phyloP scores from a whole-genome alignment of 164 flowering plant species.

The Cinnamomum micranthum region DNA sequence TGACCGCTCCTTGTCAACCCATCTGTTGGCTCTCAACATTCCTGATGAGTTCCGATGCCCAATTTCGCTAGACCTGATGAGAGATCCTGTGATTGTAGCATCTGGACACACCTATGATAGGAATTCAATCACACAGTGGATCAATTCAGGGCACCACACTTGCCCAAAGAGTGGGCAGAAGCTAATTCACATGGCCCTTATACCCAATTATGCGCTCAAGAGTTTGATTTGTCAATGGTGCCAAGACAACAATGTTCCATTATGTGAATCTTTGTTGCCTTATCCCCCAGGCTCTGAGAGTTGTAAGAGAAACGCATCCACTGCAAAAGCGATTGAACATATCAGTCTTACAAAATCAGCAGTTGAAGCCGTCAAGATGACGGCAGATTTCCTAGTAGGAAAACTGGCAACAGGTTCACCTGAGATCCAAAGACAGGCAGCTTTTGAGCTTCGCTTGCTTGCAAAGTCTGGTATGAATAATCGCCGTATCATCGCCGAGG shows the following conservation, averaged over 20 bases:
- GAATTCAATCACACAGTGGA: constrained; percentile 85
- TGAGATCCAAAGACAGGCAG: constrained; percentile 65
- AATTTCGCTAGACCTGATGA: constrained; percentile 87
- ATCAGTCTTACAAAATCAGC: constrained; percentile 52
- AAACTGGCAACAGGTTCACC: constrained; percentile 53
- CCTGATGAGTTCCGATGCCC: constrained; percentile 93
- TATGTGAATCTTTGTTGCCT: background rate
- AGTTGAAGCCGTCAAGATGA: constrained; percentile 49
- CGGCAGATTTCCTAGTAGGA: constrained; percentile 48
- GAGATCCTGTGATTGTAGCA: constrained; percentile 92
- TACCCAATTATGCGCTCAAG: constrained; percentile 79
- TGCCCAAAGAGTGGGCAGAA: constrained; percentile 92
- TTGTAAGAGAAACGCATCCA: constrained; percentile 24
- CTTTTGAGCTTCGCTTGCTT: constrained; percentile 60
- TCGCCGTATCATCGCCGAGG: constrained; percentile 78
- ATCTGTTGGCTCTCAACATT: constrained; percentile 25
- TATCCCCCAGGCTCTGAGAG: background rate
- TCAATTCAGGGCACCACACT: constrained; percentile 71
- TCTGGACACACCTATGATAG: constrained; percentile 98
- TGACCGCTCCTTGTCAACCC: constrained; percentile 32
- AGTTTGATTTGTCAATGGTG: constrained; percentile 86
- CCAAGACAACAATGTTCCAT: constrained; percentile 21
- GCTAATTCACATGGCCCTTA: constrained; percentile 58
- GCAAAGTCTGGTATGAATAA: constrained; percentile 88
- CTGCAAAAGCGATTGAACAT: constrained; percentile 30